Evolutionary conservation across 768 basidiomycete species (phyloP).

Genomic region (Naganishia vaughanmartiniae): DNA sequence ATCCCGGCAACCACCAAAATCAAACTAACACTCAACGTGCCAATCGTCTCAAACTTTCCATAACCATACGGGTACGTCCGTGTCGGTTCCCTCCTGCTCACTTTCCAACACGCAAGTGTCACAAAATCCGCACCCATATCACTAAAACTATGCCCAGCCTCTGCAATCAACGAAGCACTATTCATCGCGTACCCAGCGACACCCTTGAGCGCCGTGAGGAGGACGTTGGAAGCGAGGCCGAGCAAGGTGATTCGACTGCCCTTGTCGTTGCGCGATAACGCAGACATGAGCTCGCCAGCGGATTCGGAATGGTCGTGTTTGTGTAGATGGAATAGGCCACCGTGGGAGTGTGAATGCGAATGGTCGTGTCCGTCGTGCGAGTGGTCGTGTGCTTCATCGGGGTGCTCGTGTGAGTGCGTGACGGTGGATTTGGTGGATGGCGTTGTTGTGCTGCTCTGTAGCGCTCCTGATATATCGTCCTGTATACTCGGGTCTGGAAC

Average conservation of each 20-base stretch:
- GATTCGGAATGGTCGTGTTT: slow-evolving; percentile 49
- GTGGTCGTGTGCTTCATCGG: background rate
- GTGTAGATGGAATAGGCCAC: slow-evolving; percentile 26
- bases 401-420: background rate
- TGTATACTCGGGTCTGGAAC: background rate
- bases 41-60: slow-evolving; percentile 85
- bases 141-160: slow-evolving; percentile 72
- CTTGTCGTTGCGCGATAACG: slow-evolving; percentile 41
- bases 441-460: slow-evolving; percentile 6
- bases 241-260: slow-evolving; percentile 50
- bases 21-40: slow-evolving; percentile 83
- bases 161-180: slow-evolving; percentile 84
- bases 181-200: slow-evolving; percentile 81
- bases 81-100: slow-evolving; percentile 78
- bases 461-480: slow-evolving; percentile 13
- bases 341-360: slow-evolving; percentile 20
- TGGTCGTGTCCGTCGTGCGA: background rate
- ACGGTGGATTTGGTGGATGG: background rate
- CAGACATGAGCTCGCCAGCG: slow-evolving; percentile 47
- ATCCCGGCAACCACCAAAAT: slow-evolving; percentile 59
- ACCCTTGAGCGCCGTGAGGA: slow-evolving; percentile 78
- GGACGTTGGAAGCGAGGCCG: slow-evolving; percentile 74
- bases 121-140: slow-evolving; percentile 66
- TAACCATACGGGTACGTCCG: slow-evolving; percentile 56
- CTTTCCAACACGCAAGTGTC: slow-evolving; percentile 80